Evolutionary conservation across 768 basidiomycete species (phyloP), one percentile per base, ranked within the genome.

Genomic region (Podaxis rugospora): DNA sequence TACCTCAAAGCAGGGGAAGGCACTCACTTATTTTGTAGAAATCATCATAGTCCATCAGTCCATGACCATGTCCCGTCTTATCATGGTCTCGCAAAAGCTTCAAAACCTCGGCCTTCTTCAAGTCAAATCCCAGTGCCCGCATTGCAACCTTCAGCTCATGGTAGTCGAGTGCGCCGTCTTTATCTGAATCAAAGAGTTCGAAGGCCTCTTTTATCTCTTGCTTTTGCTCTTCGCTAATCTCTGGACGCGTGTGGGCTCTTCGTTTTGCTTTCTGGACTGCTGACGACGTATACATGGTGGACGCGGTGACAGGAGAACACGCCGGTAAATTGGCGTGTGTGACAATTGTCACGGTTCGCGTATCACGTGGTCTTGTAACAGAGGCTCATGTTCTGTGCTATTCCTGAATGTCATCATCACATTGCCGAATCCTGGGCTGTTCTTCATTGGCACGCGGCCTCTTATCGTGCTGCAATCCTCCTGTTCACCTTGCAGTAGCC

Each of bases 71-170:
- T 1, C 88, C 90, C 2, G 85, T 84, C 76, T 92, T 91, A 74
- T 95, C 92, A 65, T 95, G 87, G 69, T 98, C 96, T 28, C 94
- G 80, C 56, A 99, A 79, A 28, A 98, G 82, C 74, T 98, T 98
- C 66, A 99, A 77, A 46, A 99, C 95, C 74, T 99, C 97, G 0
- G 93, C 93, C 78, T 98, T 99, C 81, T 98, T 98, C 77, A 97
- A 72, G 72, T 98, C 97, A 71, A 98, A 98, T 1, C 97, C 97
- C 61, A 99, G 77, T 1, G 97, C 97, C 49, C 97, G 84, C 93
- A 99, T 95, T 55, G 96, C 95, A 68, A 99, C 97, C 75, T 98
- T 99, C 68, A 98, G 83, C 72, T 99, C 97, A 76, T 99, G 97
- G 75, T 98, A 98, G 76, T 98, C 97, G 59, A 98, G 80, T 55